Base-by-base conservation (phyloP, 495 filamentous ascomycete species). In the Annulohypoxylon stygium region DNA sequence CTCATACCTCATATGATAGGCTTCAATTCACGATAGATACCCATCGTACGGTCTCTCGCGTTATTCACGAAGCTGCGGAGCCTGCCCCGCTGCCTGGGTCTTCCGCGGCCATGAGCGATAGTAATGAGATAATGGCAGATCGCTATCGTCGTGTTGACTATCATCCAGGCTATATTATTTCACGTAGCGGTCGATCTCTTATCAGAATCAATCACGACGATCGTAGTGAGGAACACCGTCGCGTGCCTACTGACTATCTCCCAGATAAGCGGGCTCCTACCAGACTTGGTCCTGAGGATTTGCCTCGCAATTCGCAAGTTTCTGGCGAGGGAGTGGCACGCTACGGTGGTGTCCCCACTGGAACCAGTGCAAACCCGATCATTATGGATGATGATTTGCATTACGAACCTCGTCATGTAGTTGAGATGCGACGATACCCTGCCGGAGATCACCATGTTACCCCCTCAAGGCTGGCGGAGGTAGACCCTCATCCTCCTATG, bases 311-410 rank as follows among this genome's bases (percentile, higher is more conserved):
- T 47, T 57, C 48, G 8, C 39, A 66, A 57, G 33, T 58, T 58
- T 54, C 61, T 41, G 45, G 41, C 41, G 63, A 77, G 30, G 64
- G 63, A 14, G 25, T 64, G 37, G 37, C 64, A n/a, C 63, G 30
- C 20, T 67, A 70, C 43, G 59, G 55, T 70, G 62, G 57, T 60
- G 69, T 36, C 23, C 54, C 75, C 65, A 26, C 39, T 70, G 75
- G 77, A 36, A 65, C 55, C 12, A 75, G 75, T 41, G 72, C 69
- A 55, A 53, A 75, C 57, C 77, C 69, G 7, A 62, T 77, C 25
- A 10, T 78, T 34, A 58, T 77, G 45, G 65, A 68, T 67, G 61
- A 70, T 43, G 71, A 73, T 4, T 3, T 23, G 18, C 16, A 16
- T 34, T 57, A 39, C 39, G 65, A 60, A 53, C 71, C 71, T 65